Evolutionary conservation across 192 early-diverging fungal species (phyloP).

Genomic region (Backusella macrospora): DNA sequence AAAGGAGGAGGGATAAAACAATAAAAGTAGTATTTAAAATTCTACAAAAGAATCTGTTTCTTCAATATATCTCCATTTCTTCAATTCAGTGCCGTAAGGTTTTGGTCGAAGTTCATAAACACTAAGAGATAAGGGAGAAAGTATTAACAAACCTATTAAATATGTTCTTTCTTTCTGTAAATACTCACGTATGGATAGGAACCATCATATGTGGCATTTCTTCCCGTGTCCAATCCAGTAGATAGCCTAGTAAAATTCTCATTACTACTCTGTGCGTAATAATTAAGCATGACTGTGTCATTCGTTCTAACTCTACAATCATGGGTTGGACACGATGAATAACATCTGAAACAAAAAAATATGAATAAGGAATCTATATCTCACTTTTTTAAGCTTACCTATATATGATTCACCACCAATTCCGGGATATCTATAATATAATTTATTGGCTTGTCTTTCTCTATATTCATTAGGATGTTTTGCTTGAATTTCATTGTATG

Average conservation of each 20-base stretch:
- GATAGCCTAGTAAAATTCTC: slow-evolving; percentile 88
- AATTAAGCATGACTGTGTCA: slow-evolving; percentile 83
- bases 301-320: slow-evolving; percentile 95
- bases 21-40: neutral
- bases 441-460: slow-evolving; percentile 82
- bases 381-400: slow-evolving; percentile 20
- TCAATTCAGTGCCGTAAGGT: slow-evolving; percentile 44
- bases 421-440: slow-evolving; percentile 94
- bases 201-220: slow-evolving; percentile 50
- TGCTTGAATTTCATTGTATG: slow-evolving; percentile 78
- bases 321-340: slow-evolving; percentile 91
- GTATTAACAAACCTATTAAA: neutral
- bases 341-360: slow-evolving; percentile 64
- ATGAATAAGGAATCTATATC: neutral
- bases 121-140: slow-evolving; percentile 16
- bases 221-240: slow-evolving; percentile 64
- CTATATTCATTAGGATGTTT: slow-evolving; percentile 81
- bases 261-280: slow-evolving; percentile 93
- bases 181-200: slow-evolving; percentile 42
- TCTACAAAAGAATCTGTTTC: slow-evolving; percentile 36
- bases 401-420: slow-evolving; percentile 93
- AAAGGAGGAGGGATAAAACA: neutral
- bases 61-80: slow-evolving; percentile 43
- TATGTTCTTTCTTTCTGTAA: neutral
- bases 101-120: slow-evolving; percentile 45